phyloP scores from a whole-genome alignment of 192 early-diverging fungal genomes.

The Geranomyces michiganensis region DNA sequence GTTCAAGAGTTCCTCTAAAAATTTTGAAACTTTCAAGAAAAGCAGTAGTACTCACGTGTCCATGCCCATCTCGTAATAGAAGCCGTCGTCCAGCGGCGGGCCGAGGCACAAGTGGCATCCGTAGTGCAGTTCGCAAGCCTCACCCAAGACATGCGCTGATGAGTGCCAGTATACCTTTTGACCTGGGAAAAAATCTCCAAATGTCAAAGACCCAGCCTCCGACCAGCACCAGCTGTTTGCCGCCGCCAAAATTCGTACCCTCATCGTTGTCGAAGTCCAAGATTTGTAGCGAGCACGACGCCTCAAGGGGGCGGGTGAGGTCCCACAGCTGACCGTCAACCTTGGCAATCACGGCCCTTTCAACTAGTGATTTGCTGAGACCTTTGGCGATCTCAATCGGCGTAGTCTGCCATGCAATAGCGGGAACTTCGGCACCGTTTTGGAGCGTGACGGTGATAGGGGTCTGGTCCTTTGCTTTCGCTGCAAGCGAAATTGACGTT shows the following conservation, averaged over 20 bases:
- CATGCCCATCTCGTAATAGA: slow-evolving; percentile 97
- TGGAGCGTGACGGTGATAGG: slow-evolving; percentile 79
- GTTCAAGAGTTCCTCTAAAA: background rate
- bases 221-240: too few relatives aligned
- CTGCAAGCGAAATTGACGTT: background rate
- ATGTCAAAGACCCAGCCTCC: background rate
- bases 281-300: slow-evolving; percentile 78
- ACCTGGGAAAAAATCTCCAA: slow-evolving; percentile 28
- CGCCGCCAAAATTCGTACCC: slow-evolving; percentile 44
- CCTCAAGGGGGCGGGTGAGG: slow-evolving; percentile 83
- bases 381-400: slow-evolving; percentile 87
- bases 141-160: slow-evolving; percentile 94
- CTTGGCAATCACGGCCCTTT: slow-evolving; percentile 93
- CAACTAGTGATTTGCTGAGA: slow-evolving; percentile 88
- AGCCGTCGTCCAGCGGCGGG: slow-evolving; percentile 91
- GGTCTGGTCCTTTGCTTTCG: slow-evolving; percentile 37
- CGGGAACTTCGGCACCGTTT: slow-evolving; percentile 80
- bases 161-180: slow-evolving; percentile 99
- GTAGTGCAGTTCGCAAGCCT: slow-evolving; percentile 96
- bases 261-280: slow-evolving; percentile 94
- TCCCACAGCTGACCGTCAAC: slow-evolving; percentile 89
- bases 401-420: slow-evolving; percentile 90
- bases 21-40: background rate
- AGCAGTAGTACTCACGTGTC: slow-evolving; percentile 57
- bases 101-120: slow-evolving; percentile 97